Evolutionary conservation across 192 early-diverging fungal genomes (phyloP).

Genomic region (Coemansia sp.): DNA sequence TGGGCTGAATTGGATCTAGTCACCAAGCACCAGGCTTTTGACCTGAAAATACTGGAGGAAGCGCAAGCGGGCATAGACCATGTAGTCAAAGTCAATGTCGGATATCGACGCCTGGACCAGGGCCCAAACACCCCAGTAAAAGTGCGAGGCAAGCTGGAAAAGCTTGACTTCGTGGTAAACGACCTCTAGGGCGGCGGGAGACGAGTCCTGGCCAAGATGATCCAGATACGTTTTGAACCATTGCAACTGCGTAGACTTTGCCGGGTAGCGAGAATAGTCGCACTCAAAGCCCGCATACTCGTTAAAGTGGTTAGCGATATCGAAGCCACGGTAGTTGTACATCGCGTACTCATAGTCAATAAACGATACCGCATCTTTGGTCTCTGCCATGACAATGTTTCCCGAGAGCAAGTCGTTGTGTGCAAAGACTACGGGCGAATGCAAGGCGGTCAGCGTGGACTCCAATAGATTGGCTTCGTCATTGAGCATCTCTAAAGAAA

Average conservation of each 20-base stretch:
- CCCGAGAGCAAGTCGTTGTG: constrained; percentile 93
- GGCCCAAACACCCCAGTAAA: constrained; percentile 88
- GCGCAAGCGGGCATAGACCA: constrained; percentile 80
- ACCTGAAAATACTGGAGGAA: constrained; percentile 75
- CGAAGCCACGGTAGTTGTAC: constrained; percentile 85
- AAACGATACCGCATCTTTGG: constrained; percentile 66
- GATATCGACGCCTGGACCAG: constrained; percentile 83
- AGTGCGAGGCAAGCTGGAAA: constrained; percentile 88
- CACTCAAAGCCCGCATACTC: constrained; percentile 97
- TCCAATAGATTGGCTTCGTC: constrained; percentile 60
- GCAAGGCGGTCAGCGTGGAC: constrained; percentile 55
- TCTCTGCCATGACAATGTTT: constrained; percentile 72
- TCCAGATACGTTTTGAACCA: constrained; percentile 82
- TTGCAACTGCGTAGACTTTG: constrained; percentile 63
- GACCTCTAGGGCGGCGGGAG: constrained; percentile 57
- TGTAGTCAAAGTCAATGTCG: constrained; percentile 96
- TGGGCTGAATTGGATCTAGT: constrained; percentile 1
- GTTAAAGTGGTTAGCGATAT: constrained; percentile 96
- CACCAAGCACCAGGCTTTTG: constrained; percentile 32
- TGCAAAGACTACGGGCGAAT: constrained; percentile 84
- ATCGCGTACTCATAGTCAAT: constrained; percentile 96
- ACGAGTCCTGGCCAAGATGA: constrained; percentile 37
- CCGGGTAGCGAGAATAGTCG: constrained; percentile 84
- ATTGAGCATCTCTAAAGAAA: constrained; percentile 24
- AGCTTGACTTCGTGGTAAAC: constrained; percentile 78